These are phyloP conservation scores for Dendrobium chrysotoxum DNA, from an alignment of 106 monocot species.

Conservation along the genomic window DNA sequence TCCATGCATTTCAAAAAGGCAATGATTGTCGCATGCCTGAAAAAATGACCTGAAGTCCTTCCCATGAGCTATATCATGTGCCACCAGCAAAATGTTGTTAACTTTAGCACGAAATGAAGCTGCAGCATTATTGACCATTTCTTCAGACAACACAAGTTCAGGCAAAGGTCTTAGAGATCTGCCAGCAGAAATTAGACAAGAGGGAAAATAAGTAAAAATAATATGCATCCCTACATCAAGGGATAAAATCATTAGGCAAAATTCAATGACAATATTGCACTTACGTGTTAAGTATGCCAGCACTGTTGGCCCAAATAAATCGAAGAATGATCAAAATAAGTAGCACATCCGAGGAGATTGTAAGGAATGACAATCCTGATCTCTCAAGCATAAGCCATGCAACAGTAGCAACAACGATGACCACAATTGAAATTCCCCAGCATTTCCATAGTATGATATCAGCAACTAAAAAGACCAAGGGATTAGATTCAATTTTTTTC, in stretches of 20 bases:
- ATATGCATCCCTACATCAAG: neutral
- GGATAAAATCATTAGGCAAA: neutral
- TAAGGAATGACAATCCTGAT: conserved; percentile 75
- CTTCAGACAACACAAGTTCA: conserved; percentile 87
- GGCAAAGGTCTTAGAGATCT: conserved; percentile 84
- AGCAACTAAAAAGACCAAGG: conserved; percentile 43
- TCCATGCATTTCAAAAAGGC: neutral
- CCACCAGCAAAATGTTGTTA: conserved; percentile 83
- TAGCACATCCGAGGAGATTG: conserved; percentile 69
- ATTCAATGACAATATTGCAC: neutral
- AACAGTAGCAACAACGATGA: conserved; percentile 60
- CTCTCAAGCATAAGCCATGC: conserved; percentile 71
- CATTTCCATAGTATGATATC: conserved; percentile 87
- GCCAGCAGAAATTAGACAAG: conserved; percentile 4
- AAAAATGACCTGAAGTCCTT: conserved; percentile 87
- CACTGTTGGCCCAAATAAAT: conserved; percentile 58
- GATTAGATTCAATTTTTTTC: neutral
- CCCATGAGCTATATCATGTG: conserved; percentile 93
- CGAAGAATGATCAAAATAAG: conserved; percentile 70
- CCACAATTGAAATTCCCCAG: conserved; percentile 41
- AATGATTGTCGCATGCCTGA: conserved; percentile 39
- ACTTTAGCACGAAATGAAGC: conserved; percentile 86
- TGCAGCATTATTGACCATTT: conserved; percentile 95
- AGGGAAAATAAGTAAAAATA: neutral
- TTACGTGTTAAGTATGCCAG: conserved; percentile 71